phyloP scores from a whole-genome alignment of 2,329 filamentous ascomycete species.

The Alternaria tenuissima region DNA sequence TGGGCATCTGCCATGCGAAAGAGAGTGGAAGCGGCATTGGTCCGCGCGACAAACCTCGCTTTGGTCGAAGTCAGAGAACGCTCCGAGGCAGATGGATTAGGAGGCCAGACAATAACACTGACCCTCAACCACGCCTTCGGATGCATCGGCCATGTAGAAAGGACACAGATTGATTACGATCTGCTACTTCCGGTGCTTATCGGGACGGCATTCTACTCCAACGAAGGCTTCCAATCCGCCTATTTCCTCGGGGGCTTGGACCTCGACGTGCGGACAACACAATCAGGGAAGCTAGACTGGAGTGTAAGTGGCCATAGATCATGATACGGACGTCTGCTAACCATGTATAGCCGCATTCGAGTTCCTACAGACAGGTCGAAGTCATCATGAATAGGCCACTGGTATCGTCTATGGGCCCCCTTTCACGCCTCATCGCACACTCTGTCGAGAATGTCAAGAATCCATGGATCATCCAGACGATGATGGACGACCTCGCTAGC shows the following conservation, averaged over 20 bases:
- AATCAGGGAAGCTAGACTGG: slow-evolving; percentile 69
- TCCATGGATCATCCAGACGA: slow-evolving; percentile 57
- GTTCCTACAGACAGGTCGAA: slow-evolving; percentile 68
- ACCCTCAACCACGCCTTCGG: slow-evolving; percentile 81
- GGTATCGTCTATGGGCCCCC: slow-evolving; percentile 71
- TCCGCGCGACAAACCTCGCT: slow-evolving; percentile 79
- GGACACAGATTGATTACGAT: slow-evolving; percentile 70
- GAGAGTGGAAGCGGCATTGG: slow-evolving; percentile 76
- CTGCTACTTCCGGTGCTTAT: slow-evolving; percentile 73
- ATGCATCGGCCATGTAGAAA: slow-evolving; percentile 69
- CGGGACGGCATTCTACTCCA: slow-evolving; percentile 71
- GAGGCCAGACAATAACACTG: slow-evolving; percentile 65
- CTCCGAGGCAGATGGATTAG: slow-evolving; percentile 60
- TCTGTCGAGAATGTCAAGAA: slow-evolving; percentile 67
- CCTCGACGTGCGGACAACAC: slow-evolving; percentile 67
- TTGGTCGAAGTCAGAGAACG: slow-evolving; percentile 65
- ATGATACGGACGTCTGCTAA: slow-evolving; percentile 8
- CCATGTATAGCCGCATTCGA: slow-evolving; percentile 55
- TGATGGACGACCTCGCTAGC: slow-evolving; percentile 70
- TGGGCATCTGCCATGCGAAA: slow-evolving; percentile 69
- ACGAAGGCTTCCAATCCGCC: slow-evolving; percentile 77
- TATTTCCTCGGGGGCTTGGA: slow-evolving; percentile 77
- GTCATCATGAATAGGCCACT: slow-evolving; percentile 68
- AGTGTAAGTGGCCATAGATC: slow-evolving; percentile 39
- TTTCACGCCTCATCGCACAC: slow-evolving; percentile 71